phyloP scores from a whole-genome alignment of 1,139 yeast species.

The Candida dubliniensis region DNA sequence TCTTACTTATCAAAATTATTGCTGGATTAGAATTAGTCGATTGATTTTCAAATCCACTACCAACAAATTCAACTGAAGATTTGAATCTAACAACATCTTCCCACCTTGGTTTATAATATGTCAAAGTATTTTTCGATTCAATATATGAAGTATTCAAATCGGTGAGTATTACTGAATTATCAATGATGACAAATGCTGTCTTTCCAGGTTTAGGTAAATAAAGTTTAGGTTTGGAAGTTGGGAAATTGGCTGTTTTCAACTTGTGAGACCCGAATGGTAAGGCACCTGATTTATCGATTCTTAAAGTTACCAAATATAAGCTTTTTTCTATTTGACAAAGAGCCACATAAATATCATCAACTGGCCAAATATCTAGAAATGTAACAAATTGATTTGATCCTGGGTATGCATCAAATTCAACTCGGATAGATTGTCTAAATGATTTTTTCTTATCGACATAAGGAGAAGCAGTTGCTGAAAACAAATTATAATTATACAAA shows the following conservation, averaged over 20 bases:
- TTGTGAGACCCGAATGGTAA: conserved; percentile 62
- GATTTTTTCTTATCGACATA: conserved; percentile 28
- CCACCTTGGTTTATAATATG: conserved; percentile 63
- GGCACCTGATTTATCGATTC: conserved; percentile 53
- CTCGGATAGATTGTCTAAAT: conserved; percentile 28
- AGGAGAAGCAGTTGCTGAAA: conserved; percentile 33
- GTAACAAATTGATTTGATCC: conserved; percentile 33
- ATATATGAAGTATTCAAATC: conserved; percentile 53
- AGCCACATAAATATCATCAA: conserved; percentile 45
- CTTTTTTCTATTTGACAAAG: conserved; percentile 32
- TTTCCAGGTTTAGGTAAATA: conserved; percentile 60
- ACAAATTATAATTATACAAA: conserved; percentile 31
- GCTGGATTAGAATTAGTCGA: conserved; percentile 38
- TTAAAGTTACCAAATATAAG: conserved; percentile 55
- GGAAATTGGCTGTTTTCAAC: conserved; percentile 33
- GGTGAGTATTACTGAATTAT: conserved; percentile 61
- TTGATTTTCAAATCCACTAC: conserved; percentile 56
- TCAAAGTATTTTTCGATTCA: conserved; percentile 19
- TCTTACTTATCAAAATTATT: conserved; percentile 50
- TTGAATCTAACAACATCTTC: conserved; percentile 70
- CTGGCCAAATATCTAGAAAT: conserved; percentile 58
- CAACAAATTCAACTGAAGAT: conserved; percentile 54
- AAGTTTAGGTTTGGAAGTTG: conserved; percentile 45
- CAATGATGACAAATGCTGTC: conserved; percentile 64
- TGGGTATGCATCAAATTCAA: conserved; percentile 44